These are phyloP conservation scores for Phytophthora melonis DNA, from an alignment of 352 stramenopile species.

Conservation along the genomic window DNA sequence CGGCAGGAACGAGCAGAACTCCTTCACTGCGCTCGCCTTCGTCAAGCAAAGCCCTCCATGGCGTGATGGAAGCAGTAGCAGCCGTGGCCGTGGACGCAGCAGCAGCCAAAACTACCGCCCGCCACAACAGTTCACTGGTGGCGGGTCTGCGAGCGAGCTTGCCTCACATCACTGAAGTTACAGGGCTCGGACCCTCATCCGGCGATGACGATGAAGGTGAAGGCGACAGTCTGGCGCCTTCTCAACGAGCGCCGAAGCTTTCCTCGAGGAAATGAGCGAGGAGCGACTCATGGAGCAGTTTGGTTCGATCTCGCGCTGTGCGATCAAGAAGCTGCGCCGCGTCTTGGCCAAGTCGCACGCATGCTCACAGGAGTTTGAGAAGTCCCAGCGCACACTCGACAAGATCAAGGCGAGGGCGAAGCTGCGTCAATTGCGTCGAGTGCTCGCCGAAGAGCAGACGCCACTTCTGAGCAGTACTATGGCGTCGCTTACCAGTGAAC, in stretches of 20 bases:
- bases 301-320: constrained; percentile 51
- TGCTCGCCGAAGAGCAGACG: constrained; percentile 54
- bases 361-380: constrained; percentile 66
- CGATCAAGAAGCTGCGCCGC: constrained; percentile 66
- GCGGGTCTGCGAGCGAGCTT: constrained; percentile 27
- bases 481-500: constrained; percentile 57
- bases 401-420: constrained; percentile 61
- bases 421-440: constrained; percentile 43
- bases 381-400: constrained; percentile 55
- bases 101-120: constrained; percentile 13
- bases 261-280: constrained; percentile 72
- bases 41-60: constrained; percentile 6
- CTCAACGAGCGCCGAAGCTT: constrained; percentile 23
- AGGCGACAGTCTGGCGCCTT: background rate
- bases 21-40: constrained; percentile 2
- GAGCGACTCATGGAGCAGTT: constrained; percentile 59
- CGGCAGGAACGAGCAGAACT: background rate
- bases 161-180: constrained; percentile 39
- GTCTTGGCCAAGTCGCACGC: constrained; percentile 70
- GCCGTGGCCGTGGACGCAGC: background rate
- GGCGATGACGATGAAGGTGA: constrained; percentile 5
- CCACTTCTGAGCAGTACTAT: constrained; percentile 60
- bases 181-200: constrained; percentile 2
- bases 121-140: constrained; percentile 20
- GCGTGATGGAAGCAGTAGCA: constrained; percentile 11